Base-by-base conservation (phyloP, 2,329 filamentous ascomycete species). In the Ophiostoma quercus region DNA sequence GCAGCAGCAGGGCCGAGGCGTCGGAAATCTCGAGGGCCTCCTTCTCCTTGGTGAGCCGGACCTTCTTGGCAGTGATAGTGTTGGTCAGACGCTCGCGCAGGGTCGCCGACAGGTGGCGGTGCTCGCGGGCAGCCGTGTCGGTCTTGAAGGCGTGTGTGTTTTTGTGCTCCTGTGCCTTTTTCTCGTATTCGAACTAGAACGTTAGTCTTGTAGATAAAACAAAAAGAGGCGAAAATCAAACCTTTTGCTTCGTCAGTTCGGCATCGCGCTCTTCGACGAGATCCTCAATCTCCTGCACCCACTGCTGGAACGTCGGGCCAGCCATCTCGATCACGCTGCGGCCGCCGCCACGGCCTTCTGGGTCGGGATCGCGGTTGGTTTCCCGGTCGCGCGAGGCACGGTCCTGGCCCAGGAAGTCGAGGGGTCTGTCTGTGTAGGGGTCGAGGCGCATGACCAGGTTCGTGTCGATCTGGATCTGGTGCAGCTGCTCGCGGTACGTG, bases 381-480 rank as follows among this genome's bases (percentile, higher is more conserved):
- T 76, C 73, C 78, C 78, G 68, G 25, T 73, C 72, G 8, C 71
- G 71, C 67, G 51, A 41, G 77, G 77, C 78, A 76, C 73, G 76
- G 75, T 73, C 78, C 12, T 62, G 51, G 25, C 71, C 73, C 16
- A 74, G 67, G 12, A 72, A 73, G 73, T 84, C 82, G 2, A 82
- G 78, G 1, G 81, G 80, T 25, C 80, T 78, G 66, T 82, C 80
- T 29, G 85, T 83, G 78, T 96, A 96, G 0, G 92, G 90, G 76
- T 97, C 90, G 68, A 95, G 91, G 74, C 91, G 89, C 78, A 92
- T 89, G 74, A 97, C 92, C 65, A 96, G 85, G 71, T 87, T 92
- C 80, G 94, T 93, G 79, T 97, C 94, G 73, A 92, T 89, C 80
- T 97, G 94, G n/a, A 97, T 88, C 74, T 92, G 92, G 76, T 95